A percentile compares a stretch with the other conserved stretches of the same genome.
Evolutionary conservation across 1,139 yeast genomes (phyloP).

Genomic region (Kodamaea anthophila): DNA sequence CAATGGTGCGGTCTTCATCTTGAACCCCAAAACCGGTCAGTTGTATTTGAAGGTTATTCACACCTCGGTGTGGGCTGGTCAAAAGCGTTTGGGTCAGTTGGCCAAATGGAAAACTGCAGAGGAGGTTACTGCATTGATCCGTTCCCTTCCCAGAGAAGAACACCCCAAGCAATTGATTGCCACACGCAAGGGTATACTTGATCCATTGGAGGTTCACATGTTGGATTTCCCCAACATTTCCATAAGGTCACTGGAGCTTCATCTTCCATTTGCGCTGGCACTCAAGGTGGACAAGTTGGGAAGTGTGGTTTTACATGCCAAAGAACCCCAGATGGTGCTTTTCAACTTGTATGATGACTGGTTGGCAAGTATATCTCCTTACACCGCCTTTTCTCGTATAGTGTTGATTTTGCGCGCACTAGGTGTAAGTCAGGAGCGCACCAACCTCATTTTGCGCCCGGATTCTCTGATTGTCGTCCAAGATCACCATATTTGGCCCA

Average conservation of each 20-base stretch:
- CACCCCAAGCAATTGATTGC: constrained; percentile 91
- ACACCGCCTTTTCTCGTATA: constrained; percentile 89
- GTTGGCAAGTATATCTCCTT: constrained; percentile 76
- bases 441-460: constrained; percentile 72
- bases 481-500: constrained; percentile 91
- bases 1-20: constrained; percentile 86
- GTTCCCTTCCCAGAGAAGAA: constrained; percentile 88
- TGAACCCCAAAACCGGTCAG: constrained; percentile 89
- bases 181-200: constrained; percentile 85
- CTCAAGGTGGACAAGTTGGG: constrained; percentile 76
- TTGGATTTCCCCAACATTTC: constrained; percentile 91
- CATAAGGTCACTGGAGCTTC: constrained; percentile 83
- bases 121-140: constrained; percentile 85
- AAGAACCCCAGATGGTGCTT: constrained; percentile 87
- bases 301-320: constrained; percentile 76
- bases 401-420: constrained; percentile 75
- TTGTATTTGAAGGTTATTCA: constrained; percentile 84
- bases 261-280: constrained; percentile 85
- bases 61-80: constrained; percentile 96
- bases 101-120: constrained; percentile 99
- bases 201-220: constrained; percentile 96
- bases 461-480: constrained; percentile 64
- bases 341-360: constrained; percentile 94
- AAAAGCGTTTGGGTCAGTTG: constrained; percentile 85
- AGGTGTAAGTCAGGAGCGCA: constrained; percentile 68